These are phyloP conservation scores for Dittrichia graveolens DNA, from an alignment of 129 eudicot species.

Conservation along the genomic window DNA sequence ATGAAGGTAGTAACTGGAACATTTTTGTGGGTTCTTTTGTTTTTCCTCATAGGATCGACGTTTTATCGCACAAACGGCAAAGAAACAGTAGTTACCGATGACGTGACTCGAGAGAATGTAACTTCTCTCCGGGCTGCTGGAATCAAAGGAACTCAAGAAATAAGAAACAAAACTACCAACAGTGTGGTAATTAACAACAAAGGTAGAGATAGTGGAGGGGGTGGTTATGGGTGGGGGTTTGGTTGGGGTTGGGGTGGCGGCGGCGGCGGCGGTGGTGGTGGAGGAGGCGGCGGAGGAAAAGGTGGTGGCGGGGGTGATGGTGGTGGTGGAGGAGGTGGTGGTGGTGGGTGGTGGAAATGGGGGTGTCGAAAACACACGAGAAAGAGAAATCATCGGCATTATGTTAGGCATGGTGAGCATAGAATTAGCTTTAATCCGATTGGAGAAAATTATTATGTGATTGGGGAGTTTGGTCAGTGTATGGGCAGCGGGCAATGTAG, in stretches of 20 bases:
- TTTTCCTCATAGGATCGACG: neutral
- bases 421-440: conserved; percentile 35
- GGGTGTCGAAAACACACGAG: conserved; percentile 37
- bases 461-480: conserved; percentile 65
- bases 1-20: conserved; percentile 29
- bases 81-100: neutral
- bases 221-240: conserved; percentile 45
- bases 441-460: conserved; percentile 42
- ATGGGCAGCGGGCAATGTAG: conserved; percentile 54
- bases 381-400: conserved; percentile 17
- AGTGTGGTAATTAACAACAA: conserved; percentile 37
- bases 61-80: conserved; percentile 24
- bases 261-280: conserved; percentile 19
- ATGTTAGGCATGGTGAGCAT: conserved; percentile 25
- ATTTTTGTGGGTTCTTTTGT: conserved; percentile 28
- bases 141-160: conserved; percentile 11
- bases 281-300: conserved; percentile 15
- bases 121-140: conserved; percentile 22
- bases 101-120: neutral
- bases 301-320: conserved; percentile 4
- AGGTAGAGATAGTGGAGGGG: conserved; percentile 37
- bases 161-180: conserved; percentile 32
- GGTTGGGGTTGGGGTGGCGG: conserved; percentile 48
- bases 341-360: conserved; percentile 49
- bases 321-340: conserved; percentile 29